Conservation (phyloP, 257 asterid species). For the Ehretia macrophylla region DNA sequence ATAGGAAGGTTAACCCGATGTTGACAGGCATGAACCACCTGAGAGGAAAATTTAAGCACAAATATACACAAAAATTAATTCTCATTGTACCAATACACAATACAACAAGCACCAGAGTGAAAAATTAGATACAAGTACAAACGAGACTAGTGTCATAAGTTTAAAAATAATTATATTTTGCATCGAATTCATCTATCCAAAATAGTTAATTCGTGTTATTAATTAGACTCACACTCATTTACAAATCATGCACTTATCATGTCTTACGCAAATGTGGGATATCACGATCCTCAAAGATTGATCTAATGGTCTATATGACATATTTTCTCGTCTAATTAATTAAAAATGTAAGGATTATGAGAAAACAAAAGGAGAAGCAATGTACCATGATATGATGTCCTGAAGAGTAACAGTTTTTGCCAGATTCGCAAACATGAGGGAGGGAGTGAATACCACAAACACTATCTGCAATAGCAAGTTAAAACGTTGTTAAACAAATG, state of each 20-base stretch:
- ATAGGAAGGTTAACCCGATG: slow-evolving; percentile 63
- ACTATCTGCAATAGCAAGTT: slow-evolving; percentile 51
- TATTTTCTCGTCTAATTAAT: too few species aligned
- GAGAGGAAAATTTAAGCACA: not conserved
- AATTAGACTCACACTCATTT: too few species aligned
- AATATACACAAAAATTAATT: not conserved
- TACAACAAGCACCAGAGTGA: not conserved
- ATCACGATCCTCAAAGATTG: too few species aligned
- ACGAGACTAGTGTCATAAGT: too few species aligned
- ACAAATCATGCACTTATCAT: too few species aligned
- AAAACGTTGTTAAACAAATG: not conserved
- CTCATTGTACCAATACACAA: not conserved
- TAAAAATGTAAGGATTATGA: too few species aligned
- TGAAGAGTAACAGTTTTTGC: slow-evolving; percentile 54
- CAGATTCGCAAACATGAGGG: slow-evolving; percentile 59
- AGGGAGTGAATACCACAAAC: slow-evolving; percentile 59
- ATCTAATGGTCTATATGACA: too few species aligned
- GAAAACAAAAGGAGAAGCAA: not conserved
- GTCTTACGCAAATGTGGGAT: too few species aligned
- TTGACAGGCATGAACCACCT: slow-evolving; percentile 98
- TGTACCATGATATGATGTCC: slow-evolving; percentile 67
- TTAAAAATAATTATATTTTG: too few species aligned
- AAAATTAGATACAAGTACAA: too few species aligned
- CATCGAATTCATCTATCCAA: too few species aligned
- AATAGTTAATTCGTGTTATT: too few species aligned